Evolutionary conservation across 305 asterid genomes (phyloP), one percentile per base, ranked within the genome.

Genomic region (Nicotiana rustica): DNA sequence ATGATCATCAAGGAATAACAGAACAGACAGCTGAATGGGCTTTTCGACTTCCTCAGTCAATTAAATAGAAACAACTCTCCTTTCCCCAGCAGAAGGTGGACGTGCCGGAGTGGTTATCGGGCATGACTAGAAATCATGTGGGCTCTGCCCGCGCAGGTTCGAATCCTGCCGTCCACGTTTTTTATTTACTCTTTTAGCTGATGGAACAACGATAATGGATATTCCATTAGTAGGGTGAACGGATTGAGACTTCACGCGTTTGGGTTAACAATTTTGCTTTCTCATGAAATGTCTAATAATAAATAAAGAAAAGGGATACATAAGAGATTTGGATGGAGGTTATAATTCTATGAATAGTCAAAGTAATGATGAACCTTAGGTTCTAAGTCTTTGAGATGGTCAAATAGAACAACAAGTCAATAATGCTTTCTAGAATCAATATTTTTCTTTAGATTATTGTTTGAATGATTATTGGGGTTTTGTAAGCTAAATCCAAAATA

Each of bases 81-180:
- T 8, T 8, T 8, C 0, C 29, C 29, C 29, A 25, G 29, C 29
- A 25, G 29, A 25, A 25, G 29, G 98, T 95, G 99, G 99, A 90
- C 97, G 99, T 97, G 99, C 98, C 99, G 99, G 99, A 97, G 99
- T 97, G 99, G 99, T 97, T 95, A 95, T 97, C 97, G 98, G 98
- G 98, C 97, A 95, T 92, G 98, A 93, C 98, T 97, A 93, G 97
- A 96, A 95, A 95, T 96, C 98, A 93, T 92, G 98, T 95, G 98
- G 98, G 97, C 98, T 92, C n/a, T 93, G 98, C 98, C 99, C 98
- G 98, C 98, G 97, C 99, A 97, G 97, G 99, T 95, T 95, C 97
- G 98, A 95, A 93, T 96, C 31, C 31, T 29, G 31, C 31, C 31
- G 31, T 29, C 31, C 31, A 94, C 98, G 98, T 57, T 17, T 66